Percentiles rank a stretch among this genome's conserved stretches.
phyloP scores from a whole-genome alignment of 345 rosid species.

The Salix arbutifolia region DNA sequence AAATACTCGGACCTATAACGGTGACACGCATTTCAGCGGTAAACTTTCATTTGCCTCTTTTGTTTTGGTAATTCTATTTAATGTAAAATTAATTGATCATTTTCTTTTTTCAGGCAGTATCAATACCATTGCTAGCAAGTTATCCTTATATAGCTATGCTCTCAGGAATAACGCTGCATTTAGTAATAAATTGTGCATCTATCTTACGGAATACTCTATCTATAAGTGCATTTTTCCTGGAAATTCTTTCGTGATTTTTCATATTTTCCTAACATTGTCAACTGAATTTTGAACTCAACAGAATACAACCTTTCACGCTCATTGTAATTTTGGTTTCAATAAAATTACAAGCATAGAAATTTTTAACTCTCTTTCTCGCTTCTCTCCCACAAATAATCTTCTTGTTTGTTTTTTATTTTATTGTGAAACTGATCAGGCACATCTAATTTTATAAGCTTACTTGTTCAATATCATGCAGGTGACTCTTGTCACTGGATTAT shows the following conservation, averaged over 20 bases:
- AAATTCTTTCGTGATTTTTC: not conserved
- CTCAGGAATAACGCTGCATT: constrained; percentile 37
- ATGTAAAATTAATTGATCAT: not conserved
- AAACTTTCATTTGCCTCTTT: constrained; percentile 3
- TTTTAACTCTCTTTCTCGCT: too few relatives aligned
- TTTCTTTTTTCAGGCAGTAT: constrained; percentile 37
- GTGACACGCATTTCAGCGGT: constrained; percentile 49
- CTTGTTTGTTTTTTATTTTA: too few relatives aligned
- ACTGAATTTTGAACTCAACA: too few relatives aligned
- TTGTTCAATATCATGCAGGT: constrained; percentile 28
- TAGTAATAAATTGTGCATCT: constrained; percentile 42
- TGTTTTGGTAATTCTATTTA: not conserved
- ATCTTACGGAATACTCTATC: constrained; percentile 45
- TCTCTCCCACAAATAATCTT: too few relatives aligned
- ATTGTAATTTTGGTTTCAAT: too few relatives aligned
- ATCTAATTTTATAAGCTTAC: not conserved
- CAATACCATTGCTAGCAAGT: constrained; percentile 42
- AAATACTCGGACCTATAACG: constrained; percentile 38
- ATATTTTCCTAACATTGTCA: too few relatives aligned
- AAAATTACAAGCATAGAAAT: too few relatives aligned
- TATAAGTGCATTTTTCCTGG: constrained; percentile 28
- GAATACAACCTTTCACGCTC: too few relatives aligned
- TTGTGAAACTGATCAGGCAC: not conserved
- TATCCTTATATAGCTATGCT: constrained; percentile 52
- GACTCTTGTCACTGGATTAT: constrained; percentile 45